Evolutionary conservation across 139 green algal genomes (phyloP), one percentile per base, ranked within the genome.

Genomic region (Closterium sp.): DNA sequence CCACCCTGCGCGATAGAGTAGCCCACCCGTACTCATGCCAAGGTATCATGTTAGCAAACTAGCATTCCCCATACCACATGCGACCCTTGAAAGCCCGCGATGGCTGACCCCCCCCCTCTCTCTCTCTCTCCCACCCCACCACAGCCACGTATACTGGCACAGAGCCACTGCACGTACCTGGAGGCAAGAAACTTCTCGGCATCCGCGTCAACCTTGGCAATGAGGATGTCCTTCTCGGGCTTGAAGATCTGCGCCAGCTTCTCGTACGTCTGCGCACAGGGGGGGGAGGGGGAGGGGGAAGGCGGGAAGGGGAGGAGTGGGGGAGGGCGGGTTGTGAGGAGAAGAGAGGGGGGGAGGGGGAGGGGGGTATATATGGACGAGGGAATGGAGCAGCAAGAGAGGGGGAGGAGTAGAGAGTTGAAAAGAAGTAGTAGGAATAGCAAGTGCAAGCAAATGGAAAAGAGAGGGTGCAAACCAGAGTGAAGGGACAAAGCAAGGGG

Each of bases 181-280:
- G 2, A 10, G 33, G 76, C 69, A 28, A 92, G 89, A 8, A 90
- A 84, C 89, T 92, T 92, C 76, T 92, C 28, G 30, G n/a, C 31
- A 23, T 92, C 89, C 0, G 12, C 69, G 34, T 92, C 89, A 7
- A 90, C 66, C 69, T 92, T 92, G 25, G 69, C 89, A 33, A 92
- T 92, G 25, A 90, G 9, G 19, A 92, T 83, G 5, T 66, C 33
- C 34, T 89, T 81, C 86, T 90, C 86, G 10, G 31, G 83, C 83
- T 86, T 86, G 31, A 86, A 86, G 38, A 66, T 66, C 38, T 66
- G 38, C 23, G 35, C 91, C 1, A 94, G 88, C 76, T 87, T 87
- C 35, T 94, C 91, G 32, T 90, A 94, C 23, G 76, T 33, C 89
- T 91, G 88, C 28, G 16, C 25, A 7, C 9, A 87, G 23, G 87